phyloP scores from a whole-genome alignment of 495 filamentous ascomycete species.

The Aspergillus hancockii region DNA sequence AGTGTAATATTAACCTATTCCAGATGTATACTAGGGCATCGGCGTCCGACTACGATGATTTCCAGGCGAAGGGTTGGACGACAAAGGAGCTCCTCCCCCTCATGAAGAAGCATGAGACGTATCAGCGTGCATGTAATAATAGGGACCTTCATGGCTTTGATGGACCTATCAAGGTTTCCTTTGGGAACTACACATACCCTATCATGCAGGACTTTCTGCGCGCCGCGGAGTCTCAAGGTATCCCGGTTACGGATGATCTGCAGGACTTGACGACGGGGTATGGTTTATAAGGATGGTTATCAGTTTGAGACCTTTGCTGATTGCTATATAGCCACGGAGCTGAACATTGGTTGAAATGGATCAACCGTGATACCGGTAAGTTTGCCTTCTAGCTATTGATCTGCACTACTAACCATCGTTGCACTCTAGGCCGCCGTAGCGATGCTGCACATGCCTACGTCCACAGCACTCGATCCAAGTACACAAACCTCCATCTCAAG shows the following conservation, averaged over 20 bases:
- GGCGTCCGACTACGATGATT: slow-evolving; percentile 82
- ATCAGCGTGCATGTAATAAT: slow-evolving; percentile 75
- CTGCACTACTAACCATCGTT: slow-evolving; percentile 7
- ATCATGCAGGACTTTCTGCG: slow-evolving; percentile 79
- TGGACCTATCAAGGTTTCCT: slow-evolving; percentile 83
- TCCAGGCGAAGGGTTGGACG: slow-evolving; percentile 77
- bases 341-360: slow-evolving; percentile 62
- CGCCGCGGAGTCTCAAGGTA: slow-evolving; percentile 74
- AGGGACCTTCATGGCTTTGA: slow-evolving; percentile 75
- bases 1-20: neutral
- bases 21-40: slow-evolving; percentile 86
- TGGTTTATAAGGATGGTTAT: slow-evolving; percentile 10
- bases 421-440: slow-evolving; percentile 41
- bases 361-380: slow-evolving; percentile 62
- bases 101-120: slow-evolving; percentile 85
- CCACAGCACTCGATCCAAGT: slow-evolving; percentile 63
- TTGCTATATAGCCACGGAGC: slow-evolving; percentile 29
- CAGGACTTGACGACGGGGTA: slow-evolving; percentile 68
- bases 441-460: slow-evolving; percentile 79
- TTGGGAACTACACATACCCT: slow-evolving; percentile 73
- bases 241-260: slow-evolving; percentile 69
- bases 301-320: neutral
- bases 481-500: slow-evolving; percentile 72
- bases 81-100: slow-evolving; percentile 77
- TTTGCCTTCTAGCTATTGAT: neutral